Conservation (phyloP, 306 rosid genomes). For the Medicago arabica region DNA sequence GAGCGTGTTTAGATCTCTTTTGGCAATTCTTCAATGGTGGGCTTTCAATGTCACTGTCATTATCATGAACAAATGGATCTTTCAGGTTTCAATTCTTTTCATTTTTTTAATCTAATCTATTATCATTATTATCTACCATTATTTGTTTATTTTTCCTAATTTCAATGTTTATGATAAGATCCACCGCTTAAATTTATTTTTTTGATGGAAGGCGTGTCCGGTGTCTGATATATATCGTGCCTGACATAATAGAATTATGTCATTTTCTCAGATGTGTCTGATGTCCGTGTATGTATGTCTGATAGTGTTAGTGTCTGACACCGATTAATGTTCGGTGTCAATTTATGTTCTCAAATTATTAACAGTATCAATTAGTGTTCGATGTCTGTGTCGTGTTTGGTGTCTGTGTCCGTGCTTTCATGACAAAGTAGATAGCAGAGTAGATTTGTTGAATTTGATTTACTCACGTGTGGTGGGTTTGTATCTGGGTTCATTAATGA, state of each 20-base stretch:
- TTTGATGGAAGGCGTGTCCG: too few relatives aligned
- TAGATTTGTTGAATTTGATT: conserved; percentile 17
- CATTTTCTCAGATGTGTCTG: too few relatives aligned
- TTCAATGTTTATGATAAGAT: conserved; percentile 9
- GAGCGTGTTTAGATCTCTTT: conserved; percentile 80
- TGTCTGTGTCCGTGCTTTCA: not conserved
- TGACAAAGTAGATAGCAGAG: not conserved
- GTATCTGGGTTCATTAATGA: not conserved
- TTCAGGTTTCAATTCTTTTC: conserved; percentile 57
- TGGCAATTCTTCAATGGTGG: conserved; percentile 96
- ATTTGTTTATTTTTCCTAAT: not conserved
- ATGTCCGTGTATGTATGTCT: too few relatives aligned
- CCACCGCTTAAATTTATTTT: not conserved
- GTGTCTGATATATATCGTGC: too few relatives aligned
- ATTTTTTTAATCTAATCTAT: not conserved
- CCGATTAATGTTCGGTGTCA: too few relatives aligned
- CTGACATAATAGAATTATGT: too few relatives aligned
- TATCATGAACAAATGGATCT: conserved; percentile 97
- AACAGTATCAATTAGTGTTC: too few relatives aligned
- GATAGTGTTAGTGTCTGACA: too few relatives aligned
- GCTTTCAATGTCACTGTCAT: conserved; percentile 90
- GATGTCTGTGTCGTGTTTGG: too few relatives aligned
- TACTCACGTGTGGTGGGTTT: not conserved
- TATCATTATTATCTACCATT: not conserved
- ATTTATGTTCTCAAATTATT: too few relatives aligned